Conservation (phyloP, 2,329 filamentous ascomycete genomes). For the Fusarium vanettenii region DNA sequence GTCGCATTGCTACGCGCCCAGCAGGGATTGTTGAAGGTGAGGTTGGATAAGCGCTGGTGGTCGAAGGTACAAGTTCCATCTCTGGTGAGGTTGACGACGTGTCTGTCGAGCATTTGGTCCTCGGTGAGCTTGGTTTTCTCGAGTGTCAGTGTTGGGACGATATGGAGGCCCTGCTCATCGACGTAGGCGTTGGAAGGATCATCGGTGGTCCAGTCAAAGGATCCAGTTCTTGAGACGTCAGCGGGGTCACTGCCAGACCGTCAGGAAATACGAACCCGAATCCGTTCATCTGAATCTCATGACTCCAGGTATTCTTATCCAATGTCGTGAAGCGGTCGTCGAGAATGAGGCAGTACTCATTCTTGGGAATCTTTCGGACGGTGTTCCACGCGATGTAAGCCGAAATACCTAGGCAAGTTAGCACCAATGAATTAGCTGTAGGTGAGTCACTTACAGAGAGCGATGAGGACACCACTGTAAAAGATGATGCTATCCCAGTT, state of each 20-base stretch:
- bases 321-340: constrained; percentile 44
- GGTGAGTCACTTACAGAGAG: neutral
- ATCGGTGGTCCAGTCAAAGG: constrained; percentile 65
- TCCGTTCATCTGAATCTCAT: constrained; percentile 55
- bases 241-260: too few relatives aligned
- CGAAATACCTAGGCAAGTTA: neutral
- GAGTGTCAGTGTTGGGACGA: constrained; percentile 61
- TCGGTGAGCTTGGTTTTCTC: constrained; percentile 43
- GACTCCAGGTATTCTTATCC: constrained; percentile 54
- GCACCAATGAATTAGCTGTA: neutral
- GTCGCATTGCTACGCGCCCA: constrained; percentile 55
- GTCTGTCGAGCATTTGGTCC: constrained; percentile 50
- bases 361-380: neutral
- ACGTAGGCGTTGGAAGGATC: constrained; percentile 59
- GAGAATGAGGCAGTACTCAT: constrained; percentile 39
- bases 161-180: constrained; percentile 60
- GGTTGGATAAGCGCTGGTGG: constrained; percentile 52
- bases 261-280: constrained; percentile 55
- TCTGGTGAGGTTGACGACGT: constrained; percentile 58
- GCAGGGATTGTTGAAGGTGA: constrained; percentile 43
- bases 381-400: neutral
- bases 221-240: constrained; percentile 39
- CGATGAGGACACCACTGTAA: neutral
- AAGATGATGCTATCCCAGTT: neutral
- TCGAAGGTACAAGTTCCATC: constrained; percentile 37